phyloP scores from a whole-genome alignment of 139 green algal genomes.

The Chlamydomonas sp. region DNA sequence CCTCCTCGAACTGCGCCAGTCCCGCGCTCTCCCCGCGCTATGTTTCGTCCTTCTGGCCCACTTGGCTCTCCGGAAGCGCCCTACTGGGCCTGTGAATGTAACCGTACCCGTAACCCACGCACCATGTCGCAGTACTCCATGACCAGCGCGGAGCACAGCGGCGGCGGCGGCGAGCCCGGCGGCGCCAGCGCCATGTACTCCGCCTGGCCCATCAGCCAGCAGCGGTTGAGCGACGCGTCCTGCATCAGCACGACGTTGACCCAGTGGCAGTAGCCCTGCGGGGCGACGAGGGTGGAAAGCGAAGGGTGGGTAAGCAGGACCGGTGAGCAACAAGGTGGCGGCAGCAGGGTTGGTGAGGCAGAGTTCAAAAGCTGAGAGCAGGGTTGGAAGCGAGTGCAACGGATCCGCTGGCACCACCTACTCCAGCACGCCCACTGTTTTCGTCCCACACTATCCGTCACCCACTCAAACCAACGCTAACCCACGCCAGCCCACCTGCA shows the following conservation, averaged over 20 bases:
- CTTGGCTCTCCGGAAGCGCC: no score
- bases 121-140: constrained; percentile 46
- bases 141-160: constrained; percentile 35
- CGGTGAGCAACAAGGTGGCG: background rate
- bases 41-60: no score
- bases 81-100: no score
- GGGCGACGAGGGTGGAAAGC: background rate
- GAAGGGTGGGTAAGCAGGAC: background rate
- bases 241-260: constrained; percentile 41
- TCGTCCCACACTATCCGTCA: no score
- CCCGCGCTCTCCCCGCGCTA: no score
- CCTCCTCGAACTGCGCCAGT: no score
- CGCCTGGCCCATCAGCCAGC: constrained; percentile 42
- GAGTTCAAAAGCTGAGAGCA: no score
- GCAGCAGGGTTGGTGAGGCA: no score
- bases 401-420: no score
- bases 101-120: background rate
- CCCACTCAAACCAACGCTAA: background rate
- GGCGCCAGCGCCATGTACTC: constrained; percentile 40
- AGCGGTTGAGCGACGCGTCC: constrained; percentile 28
- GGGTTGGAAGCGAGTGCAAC: no score
- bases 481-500: constrained; percentile 11
- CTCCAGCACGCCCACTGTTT: no score
- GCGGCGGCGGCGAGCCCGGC: constrained; percentile 28
- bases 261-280: constrained; percentile 40